Conservation (phyloP, 75 land plant genomes). For the Pinus tabuliformis region DNA sequence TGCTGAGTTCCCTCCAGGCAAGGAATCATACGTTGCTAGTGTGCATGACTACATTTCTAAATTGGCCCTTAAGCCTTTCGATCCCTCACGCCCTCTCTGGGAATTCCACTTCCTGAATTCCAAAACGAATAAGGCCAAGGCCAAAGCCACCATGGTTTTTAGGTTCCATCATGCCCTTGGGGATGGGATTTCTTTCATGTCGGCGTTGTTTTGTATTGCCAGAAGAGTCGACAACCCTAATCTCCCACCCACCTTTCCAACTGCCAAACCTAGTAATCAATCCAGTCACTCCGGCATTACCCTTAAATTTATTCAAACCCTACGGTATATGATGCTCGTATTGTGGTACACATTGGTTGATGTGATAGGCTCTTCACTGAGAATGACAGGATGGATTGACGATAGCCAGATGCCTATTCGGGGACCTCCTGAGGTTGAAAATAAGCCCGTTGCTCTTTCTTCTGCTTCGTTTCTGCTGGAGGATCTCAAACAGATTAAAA, state of each 20-base stretch:
- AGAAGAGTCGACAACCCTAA: neutral
- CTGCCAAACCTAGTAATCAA: neutral
- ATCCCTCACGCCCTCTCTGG: constrained; percentile 48
- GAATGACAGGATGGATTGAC: constrained; percentile 1
- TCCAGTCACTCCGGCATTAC: too few relatives aligned
- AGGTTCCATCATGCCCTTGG: neutral
- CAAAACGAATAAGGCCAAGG: neutral
- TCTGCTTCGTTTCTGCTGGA: neutral
- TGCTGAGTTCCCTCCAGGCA: neutral
- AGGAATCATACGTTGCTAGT: neutral
- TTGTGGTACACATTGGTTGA: neutral
- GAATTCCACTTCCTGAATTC: constrained; percentile 49
- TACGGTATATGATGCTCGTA: neutral
- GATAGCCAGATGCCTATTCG: neutral
- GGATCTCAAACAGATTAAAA: neutral
- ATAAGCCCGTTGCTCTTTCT: neutral
- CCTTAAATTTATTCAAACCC: neutral
- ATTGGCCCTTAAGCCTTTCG: neutral
- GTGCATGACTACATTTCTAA: neutral
- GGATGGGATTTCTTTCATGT: neutral
- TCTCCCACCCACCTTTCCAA: neutral
- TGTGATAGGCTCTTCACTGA: neutral
- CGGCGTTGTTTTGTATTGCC: neutral
- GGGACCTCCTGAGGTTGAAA: neutral
- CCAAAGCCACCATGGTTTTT: neutral